phyloP scores from a whole-genome alignment of 805 yeast species.

The Saturnispora mendoncae region DNA sequence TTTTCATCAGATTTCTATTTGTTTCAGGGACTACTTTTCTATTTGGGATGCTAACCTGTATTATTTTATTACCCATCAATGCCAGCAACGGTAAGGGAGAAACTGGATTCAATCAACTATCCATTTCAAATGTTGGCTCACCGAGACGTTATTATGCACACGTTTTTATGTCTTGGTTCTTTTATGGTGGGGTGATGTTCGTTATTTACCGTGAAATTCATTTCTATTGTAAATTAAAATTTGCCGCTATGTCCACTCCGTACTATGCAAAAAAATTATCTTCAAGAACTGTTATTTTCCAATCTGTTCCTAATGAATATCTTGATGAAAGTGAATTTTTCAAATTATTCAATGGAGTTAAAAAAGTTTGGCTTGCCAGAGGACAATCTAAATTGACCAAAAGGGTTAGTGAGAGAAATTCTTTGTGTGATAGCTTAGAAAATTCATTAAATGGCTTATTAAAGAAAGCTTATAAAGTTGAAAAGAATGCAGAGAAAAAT shows the following conservation, averaged over 20 bases:
- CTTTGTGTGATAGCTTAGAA: constrained; percentile 57
- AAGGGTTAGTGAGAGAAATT: constrained; percentile 51
- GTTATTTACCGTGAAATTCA: constrained; percentile 75
- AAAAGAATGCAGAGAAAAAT: constrained; percentile 60
- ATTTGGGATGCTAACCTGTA: constrained; percentile 49
- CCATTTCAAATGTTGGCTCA: constrained; percentile 65
- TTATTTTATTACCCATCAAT: constrained; percentile 75
- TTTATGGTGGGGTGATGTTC: constrained; percentile 60
- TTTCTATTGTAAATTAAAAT: constrained; percentile 67
- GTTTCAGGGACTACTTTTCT: constrained; percentile 45
- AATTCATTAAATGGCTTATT: constrained; percentile 51
- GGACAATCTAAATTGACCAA: constrained; percentile 44
- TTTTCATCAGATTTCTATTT: constrained; percentile 71
- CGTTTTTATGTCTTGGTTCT: constrained; percentile 71
- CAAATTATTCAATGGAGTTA: constrained; percentile 75
- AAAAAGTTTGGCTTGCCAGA: constrained; percentile 72
- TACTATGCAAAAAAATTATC: constrained; percentile 64
- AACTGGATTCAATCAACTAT: constrained; percentile 63
- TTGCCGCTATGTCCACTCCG: constrained; percentile 74
- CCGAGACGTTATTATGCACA: constrained; percentile 73
- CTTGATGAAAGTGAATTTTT: constrained; percentile 64
- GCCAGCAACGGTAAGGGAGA: constrained; percentile 57
- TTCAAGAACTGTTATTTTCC: constrained; percentile 77
- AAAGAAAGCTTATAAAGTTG: constrained; percentile 52
- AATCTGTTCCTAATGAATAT: constrained; percentile 69